Base-by-base conservation (phyloP, 768 basidiomycete species). In the Naganishia vishniacii region DNA sequence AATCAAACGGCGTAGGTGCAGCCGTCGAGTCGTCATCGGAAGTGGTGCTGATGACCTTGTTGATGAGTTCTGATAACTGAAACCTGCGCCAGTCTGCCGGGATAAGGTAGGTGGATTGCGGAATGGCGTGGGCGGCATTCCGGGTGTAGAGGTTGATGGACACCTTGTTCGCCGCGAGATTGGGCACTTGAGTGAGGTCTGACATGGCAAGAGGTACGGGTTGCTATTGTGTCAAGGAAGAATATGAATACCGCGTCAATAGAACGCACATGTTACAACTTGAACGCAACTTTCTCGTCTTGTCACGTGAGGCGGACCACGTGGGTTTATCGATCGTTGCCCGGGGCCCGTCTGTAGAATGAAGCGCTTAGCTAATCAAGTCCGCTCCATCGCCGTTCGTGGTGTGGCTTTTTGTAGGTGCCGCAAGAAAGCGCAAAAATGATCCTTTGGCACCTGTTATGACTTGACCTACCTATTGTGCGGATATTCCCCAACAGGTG, bases 61-160 rank as follows among this genome's bases (percentile, higher is more conserved):
- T 99, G 64, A 99, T 85, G 45, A 98, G 86, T 66, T 97, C 91
- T 0, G 93, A 97, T 32, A 99, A 86, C 71, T 97, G 94, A 77
- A 88, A 98, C n/a, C 94, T 85, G 63, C 83, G 84, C 92, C 92
- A 98, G 76, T 83, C 80, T 0, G 85, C 81, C 1, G 95, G 94
- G 16, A 98, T 86, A 84, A 95, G 86, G 74, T 91, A 97, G 72
- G 90, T 91, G 75, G 92, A 89, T 0, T 85, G 82, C 0, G 88
- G 91, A 13, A 94, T 83, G 12, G 84, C 81, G 75, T 91, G 89
- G 1, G 79, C 79, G 0, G 86, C 84, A 60, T 85, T 81, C 0
- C 89, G 91, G 18, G 84, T 86, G 71, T 89, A 86, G 2, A 91
- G 71, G 61, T 72, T 73, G 67, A 78, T 74, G 37, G 75, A 56